These are phyloP conservation scores for Fusarium floridanum DNA, from an alignment of 2,329 filamentous ascomycete species.

Conservation along the genomic window DNA sequence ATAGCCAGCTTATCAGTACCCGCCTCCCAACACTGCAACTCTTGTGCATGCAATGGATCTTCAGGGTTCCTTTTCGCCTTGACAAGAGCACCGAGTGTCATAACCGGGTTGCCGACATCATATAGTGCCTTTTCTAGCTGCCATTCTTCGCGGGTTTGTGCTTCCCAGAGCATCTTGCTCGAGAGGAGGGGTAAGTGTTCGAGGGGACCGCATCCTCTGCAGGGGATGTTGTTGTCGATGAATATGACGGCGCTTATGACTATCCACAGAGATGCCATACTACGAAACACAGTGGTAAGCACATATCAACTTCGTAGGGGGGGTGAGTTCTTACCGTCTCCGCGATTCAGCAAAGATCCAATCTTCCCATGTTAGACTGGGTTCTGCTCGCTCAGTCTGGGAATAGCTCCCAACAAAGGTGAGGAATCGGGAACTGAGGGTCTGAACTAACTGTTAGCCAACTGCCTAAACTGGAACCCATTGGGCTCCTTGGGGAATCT, in stretches of 20 bases:
- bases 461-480: not conserved
- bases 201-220: slow-evolving; percentile 9
- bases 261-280: slow-evolving; percentile 43
- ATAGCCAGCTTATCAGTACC: slow-evolving; percentile 43
- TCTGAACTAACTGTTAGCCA: not conserved
- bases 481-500: not conserved
- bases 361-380: slow-evolving; percentile 45
- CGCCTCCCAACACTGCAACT: slow-evolving; percentile 43
- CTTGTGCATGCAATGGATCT: slow-evolving; percentile 14
- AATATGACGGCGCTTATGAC: slow-evolving; percentile 40
- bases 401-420: slow-evolving; percentile 16
- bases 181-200: slow-evolving; percentile 33
- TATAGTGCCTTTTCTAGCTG: slow-evolving; percentile 38
- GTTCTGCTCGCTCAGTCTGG: slow-evolving; percentile 23
- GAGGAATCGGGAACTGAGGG: slow-evolving; percentile 28
- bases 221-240: slow-evolving; percentile 24
- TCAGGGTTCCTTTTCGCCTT: not conserved
- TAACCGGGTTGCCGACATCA: slow-evolving; percentile 19
- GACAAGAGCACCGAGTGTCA: slow-evolving; percentile 39
- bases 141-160: slow-evolving; percentile 43
- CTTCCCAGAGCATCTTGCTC: slow-evolving; percentile 43
- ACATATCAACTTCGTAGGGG: too few relatives aligned
- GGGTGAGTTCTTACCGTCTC: slow-evolving; percentile 29
- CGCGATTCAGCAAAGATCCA: slow-evolving; percentile 51
- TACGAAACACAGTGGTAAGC: too few relatives aligned